Conservation (phyloP, 2,329 filamentous ascomycete genomes). For the Thermothelomyces thermophilus region DNA sequence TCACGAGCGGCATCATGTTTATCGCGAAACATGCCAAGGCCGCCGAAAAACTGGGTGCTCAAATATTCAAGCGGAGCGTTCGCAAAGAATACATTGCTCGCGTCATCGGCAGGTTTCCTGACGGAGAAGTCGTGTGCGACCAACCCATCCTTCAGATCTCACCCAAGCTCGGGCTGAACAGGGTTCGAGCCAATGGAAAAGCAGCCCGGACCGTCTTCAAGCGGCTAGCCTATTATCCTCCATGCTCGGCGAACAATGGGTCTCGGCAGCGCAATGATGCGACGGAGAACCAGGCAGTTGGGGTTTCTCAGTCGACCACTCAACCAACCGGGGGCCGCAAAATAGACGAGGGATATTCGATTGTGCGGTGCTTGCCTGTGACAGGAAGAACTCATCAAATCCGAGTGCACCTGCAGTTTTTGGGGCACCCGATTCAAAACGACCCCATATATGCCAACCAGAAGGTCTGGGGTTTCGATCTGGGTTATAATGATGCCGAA, state of each 20-base stretch:
- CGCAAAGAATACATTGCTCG: conserved; percentile 93
- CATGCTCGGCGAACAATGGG: conserved; percentile 25
- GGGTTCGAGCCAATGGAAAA: conserved; percentile 90
- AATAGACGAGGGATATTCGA: conserved; percentile 75
- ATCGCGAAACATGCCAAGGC: conserved; percentile 79
- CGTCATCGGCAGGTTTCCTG: conserved; percentile 85
- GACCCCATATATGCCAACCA: conserved; percentile 97
- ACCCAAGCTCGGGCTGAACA: conserved; percentile 88
- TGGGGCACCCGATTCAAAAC: conserved; percentile 93
- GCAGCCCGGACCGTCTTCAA: conserved; percentile 86
- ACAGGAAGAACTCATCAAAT: conserved; percentile 94
- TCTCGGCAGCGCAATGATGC: neutral
- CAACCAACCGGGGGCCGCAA: conserved; percentile 27
- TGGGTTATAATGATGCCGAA: conserved; percentile 63
- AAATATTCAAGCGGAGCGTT: conserved; percentile 75
- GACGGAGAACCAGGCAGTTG: conserved; percentile 6
- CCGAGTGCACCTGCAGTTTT: conserved; percentile 86
- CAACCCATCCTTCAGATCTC: conserved; percentile 92
- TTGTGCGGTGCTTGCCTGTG: conserved; percentile 87
- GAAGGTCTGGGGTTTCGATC: conserved; percentile 76
- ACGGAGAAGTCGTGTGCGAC: conserved; percentile 85
- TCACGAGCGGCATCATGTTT: conserved; percentile 98
- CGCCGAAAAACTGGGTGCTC: conserved; percentile 67
- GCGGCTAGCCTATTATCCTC: conserved; percentile 83
- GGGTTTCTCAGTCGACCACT: conserved; percentile 24